A percentile compares a stretch with the other conserved stretches of the same genome.
phyloP scores from a whole-genome alignment of 345 rosid genomes.

The Turritis glabra region DNA sequence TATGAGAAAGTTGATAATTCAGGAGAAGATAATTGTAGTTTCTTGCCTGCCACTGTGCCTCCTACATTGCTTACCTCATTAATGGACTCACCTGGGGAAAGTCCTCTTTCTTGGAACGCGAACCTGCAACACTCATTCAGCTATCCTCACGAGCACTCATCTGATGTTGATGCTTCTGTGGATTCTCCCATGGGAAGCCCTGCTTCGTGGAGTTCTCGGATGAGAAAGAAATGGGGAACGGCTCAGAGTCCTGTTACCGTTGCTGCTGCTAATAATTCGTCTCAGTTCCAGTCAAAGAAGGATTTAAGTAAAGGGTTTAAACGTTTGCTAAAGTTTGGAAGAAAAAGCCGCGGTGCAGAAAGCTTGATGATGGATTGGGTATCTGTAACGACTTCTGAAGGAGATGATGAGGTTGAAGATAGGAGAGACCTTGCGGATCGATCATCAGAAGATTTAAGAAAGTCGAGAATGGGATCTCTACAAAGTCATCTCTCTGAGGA shows the following conservation, averaged over 20 bases:
- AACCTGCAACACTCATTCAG: conserved; percentile 60
- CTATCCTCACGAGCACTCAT: conserved; percentile 55
- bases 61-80: conserved; percentile 51
- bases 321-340: conserved; percentile 81
- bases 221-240: conserved; percentile 93
- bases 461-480: conserved; percentile 82
- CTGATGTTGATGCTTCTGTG: conserved; percentile 73
- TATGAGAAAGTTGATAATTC: conserved; percentile 60
- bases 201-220: conserved; percentile 79
- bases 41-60: conserved; percentile 57
- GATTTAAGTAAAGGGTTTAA: conserved; percentile 85
- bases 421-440: conserved; percentile 70
- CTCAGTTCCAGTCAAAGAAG: conserved; percentile 65
- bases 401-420: conserved; percentile 91
- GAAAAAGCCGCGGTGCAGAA: conserved; percentile 78
- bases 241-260: conserved; percentile 60
- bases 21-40: conserved; percentile 58
- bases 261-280: conserved; percentile 44
- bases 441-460: conserved; percentile 80
- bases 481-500: conserved; percentile 54
- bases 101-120: conserved; percentile 84
- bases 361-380: conserved; percentile 68
- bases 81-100: conserved; percentile 78
- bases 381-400: conserved; percentile 91
- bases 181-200: conserved; percentile 87